Percentiles rank a stretch among this genome's conserved stretches.
Evolutionary conservation across 2,329 filamentous ascomycete species (phyloP).

Genomic region (Leptographium wingfieldii): DNA sequence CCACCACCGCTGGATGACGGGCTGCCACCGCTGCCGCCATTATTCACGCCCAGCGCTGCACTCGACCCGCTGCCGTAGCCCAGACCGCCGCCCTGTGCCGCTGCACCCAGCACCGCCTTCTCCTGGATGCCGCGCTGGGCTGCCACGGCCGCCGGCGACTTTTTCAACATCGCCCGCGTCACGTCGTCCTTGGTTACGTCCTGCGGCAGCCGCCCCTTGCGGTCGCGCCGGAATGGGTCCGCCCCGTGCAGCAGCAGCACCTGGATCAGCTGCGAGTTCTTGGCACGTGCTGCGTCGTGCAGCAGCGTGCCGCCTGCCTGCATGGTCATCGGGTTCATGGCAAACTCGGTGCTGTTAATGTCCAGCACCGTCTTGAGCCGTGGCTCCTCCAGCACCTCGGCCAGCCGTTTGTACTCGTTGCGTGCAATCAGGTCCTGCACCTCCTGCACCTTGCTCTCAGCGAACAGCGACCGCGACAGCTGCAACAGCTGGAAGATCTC

Average conservation of each 20-base stretch:
- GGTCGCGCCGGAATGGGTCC: slow-evolving; percentile 88
- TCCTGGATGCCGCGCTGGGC: slow-evolving; percentile 94
- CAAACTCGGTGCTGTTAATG: slow-evolving; percentile 83
- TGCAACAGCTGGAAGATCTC: slow-evolving; percentile 95
- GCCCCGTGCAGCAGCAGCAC: slow-evolving; percentile 85
- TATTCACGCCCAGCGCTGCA: not conserved
- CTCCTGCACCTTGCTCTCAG: slow-evolving; percentile 73
- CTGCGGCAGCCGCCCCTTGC: slow-evolving; percentile 89
- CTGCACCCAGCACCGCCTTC: slow-evolving; percentile 81
- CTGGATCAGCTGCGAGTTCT: slow-evolving; percentile 78
- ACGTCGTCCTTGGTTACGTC: slow-evolving; percentile 93
- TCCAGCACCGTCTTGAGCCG: slow-evolving; percentile 78
- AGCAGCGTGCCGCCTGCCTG: slow-evolving; percentile 83
- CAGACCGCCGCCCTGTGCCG: slow-evolving; percentile 37
- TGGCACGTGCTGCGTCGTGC: slow-evolving; percentile 84
- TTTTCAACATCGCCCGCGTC: slow-evolving; percentile 79
- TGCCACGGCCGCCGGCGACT: slow-evolving; percentile 83
- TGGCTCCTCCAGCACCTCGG: slow-evolving; percentile 70
- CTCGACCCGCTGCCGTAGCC: slow-evolving; percentile 3
- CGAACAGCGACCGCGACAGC: slow-evolving; percentile 76
- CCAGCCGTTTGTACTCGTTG: slow-evolving; percentile 64
- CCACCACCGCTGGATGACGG: not conserved
- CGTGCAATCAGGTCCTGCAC: slow-evolving; percentile 66
- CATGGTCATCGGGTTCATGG: slow-evolving; percentile 63
- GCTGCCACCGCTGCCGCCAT: not conserved